A percentile compares a stretch with the other conserved stretches of the same genome.
phyloP scores from a whole-genome alignment of 129 eudicot genomes.

The Pseudognaphalium luteoalbum region DNA sequence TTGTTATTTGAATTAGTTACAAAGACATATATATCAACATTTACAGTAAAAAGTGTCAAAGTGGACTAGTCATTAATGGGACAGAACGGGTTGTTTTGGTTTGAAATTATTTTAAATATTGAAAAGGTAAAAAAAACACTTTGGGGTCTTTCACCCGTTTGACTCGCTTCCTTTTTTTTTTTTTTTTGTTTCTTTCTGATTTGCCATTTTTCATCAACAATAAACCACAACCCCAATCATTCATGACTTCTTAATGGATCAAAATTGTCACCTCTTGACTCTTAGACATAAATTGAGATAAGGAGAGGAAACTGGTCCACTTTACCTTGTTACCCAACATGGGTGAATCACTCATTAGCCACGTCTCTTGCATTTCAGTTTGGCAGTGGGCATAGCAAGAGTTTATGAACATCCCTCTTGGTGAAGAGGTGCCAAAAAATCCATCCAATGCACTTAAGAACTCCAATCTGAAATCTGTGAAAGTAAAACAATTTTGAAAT shows the following conservation, averaged over 20 bases:
- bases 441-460: conserved; percentile 59
- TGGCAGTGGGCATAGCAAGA: conserved; percentile 97
- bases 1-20: neutral
- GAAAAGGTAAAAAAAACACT: neutral
- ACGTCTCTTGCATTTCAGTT: conserved; percentile 89
- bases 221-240: neutral
- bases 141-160: neutral
- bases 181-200: neutral
- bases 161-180: neutral
- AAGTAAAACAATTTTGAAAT: neutral
- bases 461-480: conserved; percentile 56
- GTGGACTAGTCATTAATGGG: neutral
- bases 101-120: neutral
- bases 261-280: neutral
- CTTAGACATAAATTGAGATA: neutral
- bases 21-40: neutral
- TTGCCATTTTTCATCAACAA: neutral
- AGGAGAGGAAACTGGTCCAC: neutral
- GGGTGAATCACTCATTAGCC: conserved; percentile 80
- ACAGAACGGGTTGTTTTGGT: neutral
- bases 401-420: conserved; percentile 79
- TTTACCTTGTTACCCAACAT: conserved; percentile 55
- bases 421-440: conserved; percentile 40
- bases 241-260: neutral
- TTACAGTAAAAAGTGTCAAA: neutral